Base-by-base conservation (phyloP, 208 protist species). In the Kentomonas sorsogonicus region DNA sequence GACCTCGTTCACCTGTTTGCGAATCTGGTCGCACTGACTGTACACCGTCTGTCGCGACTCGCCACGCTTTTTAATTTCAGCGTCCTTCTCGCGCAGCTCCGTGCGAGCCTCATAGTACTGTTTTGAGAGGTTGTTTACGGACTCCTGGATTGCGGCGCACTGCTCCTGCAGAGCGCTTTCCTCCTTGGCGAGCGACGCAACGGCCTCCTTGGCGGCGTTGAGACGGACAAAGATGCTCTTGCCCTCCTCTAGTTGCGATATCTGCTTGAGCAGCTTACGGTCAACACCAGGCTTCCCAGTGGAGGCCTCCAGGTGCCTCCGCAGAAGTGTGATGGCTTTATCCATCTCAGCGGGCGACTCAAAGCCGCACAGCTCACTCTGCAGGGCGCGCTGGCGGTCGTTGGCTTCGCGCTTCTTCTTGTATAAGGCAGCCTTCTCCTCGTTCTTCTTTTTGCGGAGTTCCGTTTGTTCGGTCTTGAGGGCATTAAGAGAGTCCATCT, bases 281-380 rank as follows among this genome's bases (percentile, higher is more conserved):
- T n/a, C n/a, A n/a, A n/a, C n/a, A 1, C 18, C 38, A 11, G 89
- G 69, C 20, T 81, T 81, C 27, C 86, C 86, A 38, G 79, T 64
- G 60, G 78, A 81, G 31, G 69, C 87, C 59, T 94, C 86, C 86
- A 94, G 91, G 53, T 82, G 82, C 29, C 66, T 45, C 56, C 79
- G 87, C 27, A 94, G 34, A 36, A 80, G 77, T 10, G 66, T 63
- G 23, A 87, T 87, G 18, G 77, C 83, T 33, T 69, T 63, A 47
- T 94, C 86, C 27, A 94, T 79, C 26, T 94, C 86, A 16, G 75
- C 71, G 0, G 79, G 23, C 38, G 38, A 73, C 2, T 70, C 72
- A 54, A 94, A 89, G 7, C 69, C 77, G n/a, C 80, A 78, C 11
- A 94, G 61, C 23, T 86, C 71, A 25, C 63, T 43, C 29, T 82